Base-by-base conservation (phyloP, 2,329 filamentous ascomycete species). In the Neopestalotiopsis sp. region DNA sequence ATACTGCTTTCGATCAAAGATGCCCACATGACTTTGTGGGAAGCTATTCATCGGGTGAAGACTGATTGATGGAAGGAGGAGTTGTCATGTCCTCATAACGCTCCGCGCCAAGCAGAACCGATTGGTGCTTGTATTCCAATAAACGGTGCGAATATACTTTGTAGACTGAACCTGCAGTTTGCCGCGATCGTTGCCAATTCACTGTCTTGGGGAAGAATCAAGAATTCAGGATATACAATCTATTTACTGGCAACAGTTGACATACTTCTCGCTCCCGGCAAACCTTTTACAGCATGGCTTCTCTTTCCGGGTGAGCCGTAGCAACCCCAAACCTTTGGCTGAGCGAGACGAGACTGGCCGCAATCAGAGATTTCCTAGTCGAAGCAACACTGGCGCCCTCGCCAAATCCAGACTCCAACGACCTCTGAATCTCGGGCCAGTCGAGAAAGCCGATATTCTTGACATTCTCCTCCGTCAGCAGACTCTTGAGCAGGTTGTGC, bases 281-380 rank as follows among this genome's bases (percentile, higher is more conserved):
- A 14, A 34, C 30, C 4, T 12, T 34, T 20, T n/a, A 62, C 14
- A 62, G 14, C 13, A 42, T 62, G 30, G 34, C 34, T 17, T 24
- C 59, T 12, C 32, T 40, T 9, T 42, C 34, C 2, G n/a, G 24
- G 17, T 20, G 59, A n/a, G 59, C 59, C 30, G 24, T 28, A 42
- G 68, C 49, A 13, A 87, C 77, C 2, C 79, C 80, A 68, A 87
- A 85, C 53, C 80, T 74, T 73, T 82, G 73, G 5, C 76, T 76
- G 9, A 87, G 66, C n/a, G 83, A 79, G 4, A 87, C 80, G 79
- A 82, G 85, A 59, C 82, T 78, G 4, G 78, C 82, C 7, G 83
- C 73, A 34, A 78, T 75, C 20, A 84, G 75, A 13, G 81, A 75
- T 40, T 76, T 72, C 42, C 83, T 75, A 73, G 85, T 81, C 4